These are phyloP conservation scores for Cotoneaster glaucophyllus DNA, from an alignment of 306 rosid genomes.

Conservation along the genomic window DNA sequence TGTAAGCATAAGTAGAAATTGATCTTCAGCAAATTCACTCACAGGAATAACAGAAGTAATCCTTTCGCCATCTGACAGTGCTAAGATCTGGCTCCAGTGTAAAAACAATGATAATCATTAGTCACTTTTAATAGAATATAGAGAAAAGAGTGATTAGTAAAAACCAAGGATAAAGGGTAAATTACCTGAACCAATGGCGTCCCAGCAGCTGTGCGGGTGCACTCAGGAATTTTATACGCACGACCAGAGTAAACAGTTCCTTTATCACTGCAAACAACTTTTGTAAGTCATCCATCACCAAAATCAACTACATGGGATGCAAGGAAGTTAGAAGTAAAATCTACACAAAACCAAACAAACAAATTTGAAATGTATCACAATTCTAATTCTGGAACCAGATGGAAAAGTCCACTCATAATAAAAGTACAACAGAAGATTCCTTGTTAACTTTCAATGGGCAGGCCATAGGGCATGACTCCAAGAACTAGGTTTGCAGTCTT, in stretches of 20 bases:
- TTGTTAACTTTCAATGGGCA: neutral
- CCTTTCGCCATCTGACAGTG: slow-evolving; percentile 88
- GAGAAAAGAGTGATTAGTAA: neutral
- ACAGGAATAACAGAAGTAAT: slow-evolving; percentile 94
- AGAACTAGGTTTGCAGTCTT: neutral
- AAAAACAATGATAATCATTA: slow-evolving; percentile 3
- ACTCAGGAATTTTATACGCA: slow-evolving; percentile 90
- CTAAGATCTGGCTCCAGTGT: slow-evolving; percentile 59
- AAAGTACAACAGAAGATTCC: neutral
- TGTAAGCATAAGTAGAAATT: slow-evolving; percentile 85
- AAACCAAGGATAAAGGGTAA: neutral
- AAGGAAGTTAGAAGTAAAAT: neutral
- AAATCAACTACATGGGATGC: slow-evolving; percentile 2
- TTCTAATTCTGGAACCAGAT: neutral
- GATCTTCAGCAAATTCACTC: slow-evolving; percentile 79
- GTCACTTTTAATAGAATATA: neutral
- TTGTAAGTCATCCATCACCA: slow-evolving; percentile 7
- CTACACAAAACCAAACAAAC: neutral
- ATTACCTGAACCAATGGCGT: slow-evolving; percentile 82
- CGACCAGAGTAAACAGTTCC: slow-evolving; percentile 96
- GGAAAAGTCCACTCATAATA: neutral
- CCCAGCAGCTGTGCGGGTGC: slow-evolving; percentile 88
- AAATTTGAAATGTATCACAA: neutral
- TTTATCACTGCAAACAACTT: slow-evolving; percentile 55
- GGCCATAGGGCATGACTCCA: neutral